These are phyloP conservation scores for Crithidia sp. DNA, from an alignment of 208 protist genomes.

Conservation along the genomic window DNA sequence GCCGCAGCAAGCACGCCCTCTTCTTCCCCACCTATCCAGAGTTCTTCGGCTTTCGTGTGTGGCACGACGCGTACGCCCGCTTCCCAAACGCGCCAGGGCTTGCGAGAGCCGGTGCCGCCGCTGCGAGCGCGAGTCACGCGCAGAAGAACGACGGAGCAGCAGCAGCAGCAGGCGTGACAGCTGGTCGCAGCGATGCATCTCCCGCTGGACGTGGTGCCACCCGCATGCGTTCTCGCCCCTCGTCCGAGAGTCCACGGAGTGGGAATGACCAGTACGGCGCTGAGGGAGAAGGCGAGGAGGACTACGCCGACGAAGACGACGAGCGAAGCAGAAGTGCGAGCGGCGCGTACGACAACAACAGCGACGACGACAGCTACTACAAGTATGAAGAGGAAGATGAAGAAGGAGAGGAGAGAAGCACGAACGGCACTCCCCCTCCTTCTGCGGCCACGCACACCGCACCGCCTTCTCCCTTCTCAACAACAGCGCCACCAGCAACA, in stretches of 20 bases:
- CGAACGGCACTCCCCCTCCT: neutral
- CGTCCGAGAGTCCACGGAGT: neutral
- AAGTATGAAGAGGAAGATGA: slow-evolving; percentile 5
- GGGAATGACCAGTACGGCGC: too few species aligned
- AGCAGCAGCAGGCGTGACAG: neutral
- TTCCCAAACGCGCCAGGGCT: slow-evolving; percentile 45
- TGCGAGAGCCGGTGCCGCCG: neutral
- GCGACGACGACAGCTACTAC: neutral
- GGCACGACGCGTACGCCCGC: slow-evolving; percentile 48
- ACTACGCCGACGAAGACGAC: slow-evolving; percentile 21
- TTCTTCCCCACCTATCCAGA: slow-evolving; percentile 66
- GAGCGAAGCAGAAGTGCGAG: neutral
- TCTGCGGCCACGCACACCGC: too few species aligned
- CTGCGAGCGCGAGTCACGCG: neutral
- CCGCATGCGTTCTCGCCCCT: neutral
- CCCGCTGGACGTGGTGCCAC: slow-evolving; percentile 3
- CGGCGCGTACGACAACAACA: slow-evolving; percentile 6
- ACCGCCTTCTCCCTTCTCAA: too few species aligned
- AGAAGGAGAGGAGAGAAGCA: slow-evolving; percentile 5
- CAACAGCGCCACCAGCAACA: neutral
- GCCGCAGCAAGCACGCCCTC: slow-evolving; percentile 50
- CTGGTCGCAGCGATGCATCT: neutral
- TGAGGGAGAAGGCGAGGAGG: slow-evolving; percentile 2
- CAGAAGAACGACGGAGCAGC: neutral
- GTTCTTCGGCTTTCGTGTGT: slow-evolving; percentile 79